Evolutionary conservation across 2,329 filamentous ascomycete genomes (phyloP), one percentile per base, ranked within the genome.

Genomic region (Venturia effusa): DNA sequence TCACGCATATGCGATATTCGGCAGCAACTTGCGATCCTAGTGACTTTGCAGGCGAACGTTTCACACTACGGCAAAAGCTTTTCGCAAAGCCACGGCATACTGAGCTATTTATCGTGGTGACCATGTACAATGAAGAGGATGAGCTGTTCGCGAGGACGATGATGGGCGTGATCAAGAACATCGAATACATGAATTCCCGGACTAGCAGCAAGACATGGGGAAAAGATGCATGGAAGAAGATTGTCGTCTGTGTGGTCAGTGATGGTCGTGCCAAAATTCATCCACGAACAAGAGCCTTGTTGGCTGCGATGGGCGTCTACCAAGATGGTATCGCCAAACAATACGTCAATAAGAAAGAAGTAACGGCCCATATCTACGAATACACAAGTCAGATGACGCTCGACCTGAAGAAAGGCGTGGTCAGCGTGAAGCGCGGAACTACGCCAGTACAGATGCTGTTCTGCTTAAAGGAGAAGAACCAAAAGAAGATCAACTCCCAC

Each of bases 401-500:
- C 71, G 86, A 90, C 71, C 86, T 97, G 74, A 96, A 96, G 79
- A 95, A 93, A 69, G 88, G 89, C 66, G 84, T 96, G 51, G 93
- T 97, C 10, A 83, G 87, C 59, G 81, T 97, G 61, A 90, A 94
- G 67, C 90, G 92, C 71, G 88, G 82, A 6, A 84, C 89, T 66
- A 92, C 94, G 67, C 93, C 94, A 0, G 90, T 99, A 1, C 94
- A 99, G 78, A 88, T 99, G 80, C 84, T 99, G 4, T 99, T 99
- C 80, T 99, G 94, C 75, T 77, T 99, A 66, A 99, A 99, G 80
- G 94, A 99, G 74, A 97, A 97, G 84, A 99, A 99, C 74, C 92
- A 97, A 79, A 99, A 99, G 81, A 99, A 99, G 82, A 99, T 99
- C 84, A 99, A 99, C 74, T 97, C 94, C 0, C 94, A 99, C 75